Evolutionary conservation across 1,139 yeast genomes (phyloP).

Genomic region (Suhomyces maxii): DNA sequence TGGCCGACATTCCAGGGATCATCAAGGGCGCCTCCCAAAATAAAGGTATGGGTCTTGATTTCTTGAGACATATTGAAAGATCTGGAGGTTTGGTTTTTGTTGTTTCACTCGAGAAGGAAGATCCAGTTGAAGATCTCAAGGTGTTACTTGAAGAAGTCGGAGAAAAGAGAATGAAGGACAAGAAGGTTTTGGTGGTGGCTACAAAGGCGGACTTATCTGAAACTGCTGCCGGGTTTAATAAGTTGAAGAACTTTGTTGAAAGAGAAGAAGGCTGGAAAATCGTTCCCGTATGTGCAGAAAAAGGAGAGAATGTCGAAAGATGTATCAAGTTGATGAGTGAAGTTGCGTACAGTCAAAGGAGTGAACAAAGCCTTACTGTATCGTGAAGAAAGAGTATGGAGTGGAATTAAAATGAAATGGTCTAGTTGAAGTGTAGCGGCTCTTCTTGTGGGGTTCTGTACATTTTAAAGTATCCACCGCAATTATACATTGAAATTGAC

Average conservation of each 20-base stretch:
- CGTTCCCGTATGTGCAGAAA: constrained; percentile 82
- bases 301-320: constrained; percentile 67
- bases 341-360: constrained; percentile 33
- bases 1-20: constrained; percentile 97
- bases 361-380: too few species aligned
- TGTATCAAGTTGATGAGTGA: constrained; percentile 73
- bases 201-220: constrained; percentile 83
- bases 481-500: too few species aligned
- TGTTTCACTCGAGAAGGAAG: constrained; percentile 62
- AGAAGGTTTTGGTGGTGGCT: constrained; percentile 73
- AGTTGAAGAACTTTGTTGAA: constrained; percentile 44
- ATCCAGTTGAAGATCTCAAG: constrained; percentile 66
- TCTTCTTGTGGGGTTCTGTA: too few species aligned
- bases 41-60: constrained; percentile 92
- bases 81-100: constrained; percentile 90
- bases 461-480: too few species aligned
- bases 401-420: too few species aligned
- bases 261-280: constrained; percentile 56
- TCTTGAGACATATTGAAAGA: constrained; percentile 87
- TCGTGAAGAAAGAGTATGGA: too few species aligned
- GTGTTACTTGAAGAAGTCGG: constrained; percentile 73
- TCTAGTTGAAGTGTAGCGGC: too few species aligned
- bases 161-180: constrained; percentile 52
- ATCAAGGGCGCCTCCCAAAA: constrained; percentile 83
- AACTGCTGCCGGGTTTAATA: constrained; percentile 44